Conservation (phyloP, 768 basidiomycete species). For the Hypholoma fasciculare region DNA sequence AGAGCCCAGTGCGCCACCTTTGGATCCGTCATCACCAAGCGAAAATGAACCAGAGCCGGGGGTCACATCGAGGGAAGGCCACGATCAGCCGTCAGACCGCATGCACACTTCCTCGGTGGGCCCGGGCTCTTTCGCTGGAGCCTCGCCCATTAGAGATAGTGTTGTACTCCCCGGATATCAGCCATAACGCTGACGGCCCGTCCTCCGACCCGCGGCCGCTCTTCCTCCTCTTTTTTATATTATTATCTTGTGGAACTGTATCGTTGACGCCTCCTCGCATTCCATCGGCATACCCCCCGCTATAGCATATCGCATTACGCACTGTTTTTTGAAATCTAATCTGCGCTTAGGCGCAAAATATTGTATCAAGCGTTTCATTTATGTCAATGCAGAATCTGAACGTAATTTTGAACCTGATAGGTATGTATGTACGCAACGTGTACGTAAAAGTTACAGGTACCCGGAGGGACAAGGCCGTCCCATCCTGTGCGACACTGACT, state of each 20-base stretch:
- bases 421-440: too few species aligned
- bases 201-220: neutral
- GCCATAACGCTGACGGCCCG: slow-evolving; percentile 16
- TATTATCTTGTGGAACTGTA: neutral
- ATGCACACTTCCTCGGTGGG: neutral
- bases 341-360: neutral
- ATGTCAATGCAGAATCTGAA: neutral
- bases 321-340: neutral
- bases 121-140: neutral
- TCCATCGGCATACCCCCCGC: neutral
- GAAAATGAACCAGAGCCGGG: slow-evolving; percentile 11
- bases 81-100: slow-evolving; percentile 11
- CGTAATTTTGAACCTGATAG: neutral
- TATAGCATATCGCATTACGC: neutral
- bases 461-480: too few species aligned
- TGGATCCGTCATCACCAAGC: slow-evolving; percentile 7
- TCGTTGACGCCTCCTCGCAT: neutral
- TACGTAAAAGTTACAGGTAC: too few species aligned
- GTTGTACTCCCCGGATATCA: slow-evolving; percentile 24
- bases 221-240: neutral
- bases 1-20: slow-evolving; percentile 22
- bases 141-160: slow-evolving; percentile 11
- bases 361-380: neutral
- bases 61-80: slow-evolving; percentile 11
- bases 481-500: too few species aligned